phyloP scores from a whole-genome alignment of 1,139 yeast genomes.

The Kodamaea plutei region DNA sequence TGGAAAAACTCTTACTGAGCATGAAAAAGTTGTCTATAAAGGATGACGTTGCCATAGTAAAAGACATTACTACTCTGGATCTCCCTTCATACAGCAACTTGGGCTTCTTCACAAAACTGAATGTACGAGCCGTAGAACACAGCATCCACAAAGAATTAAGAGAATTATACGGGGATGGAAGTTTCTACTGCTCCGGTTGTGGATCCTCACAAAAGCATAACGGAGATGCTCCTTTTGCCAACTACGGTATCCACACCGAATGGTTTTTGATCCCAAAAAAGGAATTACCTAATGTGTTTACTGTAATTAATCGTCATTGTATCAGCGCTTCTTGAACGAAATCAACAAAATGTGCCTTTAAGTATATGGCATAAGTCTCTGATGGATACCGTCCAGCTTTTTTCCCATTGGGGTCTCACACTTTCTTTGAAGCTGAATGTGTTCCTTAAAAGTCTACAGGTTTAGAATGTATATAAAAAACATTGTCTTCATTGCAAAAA shows the following conservation, averaged over 20 bases:
- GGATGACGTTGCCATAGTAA: conserved; percentile 1
- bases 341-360: no score
- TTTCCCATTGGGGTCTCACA: no score
- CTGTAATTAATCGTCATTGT: conserved; percentile 34
- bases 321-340: no score
- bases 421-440: no score
- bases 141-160: conserved; percentile 37
- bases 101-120: conserved; percentile 31
- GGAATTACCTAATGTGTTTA: conserved; percentile 35
- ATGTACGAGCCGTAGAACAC: conserved; percentile 36
- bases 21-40: conserved; percentile 3
- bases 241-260: conserved; percentile 46
- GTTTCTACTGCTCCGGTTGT: conserved; percentile 41
- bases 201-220: not conserved
- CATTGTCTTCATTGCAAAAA: no score
- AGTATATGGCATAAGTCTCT: no score
- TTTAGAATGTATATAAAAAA: no score
- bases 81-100: conserved; percentile 8
- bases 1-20: conserved; percentile 1
- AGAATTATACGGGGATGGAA: conserved; percentile 39
- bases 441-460: no score
- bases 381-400: no score
- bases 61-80: not conserved
- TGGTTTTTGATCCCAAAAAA: conserved; percentile 55
- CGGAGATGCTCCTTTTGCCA: conserved; percentile 6